A percentile compares a stretch with the other conserved stretches of the same genome.
phyloP scores from a whole-genome alignment of 2,329 filamentous ascomycete species.

The Fonsecaea nubica region DNA sequence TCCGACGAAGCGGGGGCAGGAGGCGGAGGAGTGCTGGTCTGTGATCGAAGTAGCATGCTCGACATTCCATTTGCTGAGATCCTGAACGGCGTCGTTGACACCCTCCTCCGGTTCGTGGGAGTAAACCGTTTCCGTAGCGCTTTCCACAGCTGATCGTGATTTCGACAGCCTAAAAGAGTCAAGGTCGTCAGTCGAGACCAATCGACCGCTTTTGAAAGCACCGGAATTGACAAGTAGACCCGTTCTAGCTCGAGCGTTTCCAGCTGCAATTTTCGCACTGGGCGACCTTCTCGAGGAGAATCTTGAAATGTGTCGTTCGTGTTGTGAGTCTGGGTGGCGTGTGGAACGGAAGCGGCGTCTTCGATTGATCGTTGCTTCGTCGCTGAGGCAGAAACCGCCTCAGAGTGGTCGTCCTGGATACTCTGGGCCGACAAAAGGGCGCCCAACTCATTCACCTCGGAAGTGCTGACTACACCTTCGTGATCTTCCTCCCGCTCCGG shows the following conservation, averaged over 20 bases:
- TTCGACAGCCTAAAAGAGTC: conserved; percentile 74
- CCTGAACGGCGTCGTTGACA: conserved; percentile 66
- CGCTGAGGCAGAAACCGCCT: conserved; percentile 14
- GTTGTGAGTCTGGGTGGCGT: conserved; percentile 10
- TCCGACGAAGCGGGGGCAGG: conserved; percentile 47
- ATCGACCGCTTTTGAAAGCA: conserved; percentile 74
- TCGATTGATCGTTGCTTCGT: conserved; percentile 17
- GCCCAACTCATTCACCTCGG: conserved; percentile 36
- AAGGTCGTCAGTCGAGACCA: conserved; percentile 74
- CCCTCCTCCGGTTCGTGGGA: conserved; percentile 48
- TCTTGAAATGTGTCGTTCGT: conserved; percentile 26
- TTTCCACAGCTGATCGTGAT: conserved; percentile 78
- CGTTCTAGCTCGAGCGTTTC: conserved; percentile 77
- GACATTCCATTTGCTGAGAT: conserved; percentile 73
- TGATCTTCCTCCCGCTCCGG: conserved; percentile 22
- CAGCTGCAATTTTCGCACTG: conserved; percentile 67
- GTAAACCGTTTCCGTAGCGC: conserved; percentile 69
- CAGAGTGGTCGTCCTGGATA: conserved; percentile 33
- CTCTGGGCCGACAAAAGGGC: conserved; percentile 34
- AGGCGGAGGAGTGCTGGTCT: conserved; percentile 41
- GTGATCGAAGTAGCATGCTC: conserved; percentile 62
- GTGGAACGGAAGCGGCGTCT: conserved; percentile 9
- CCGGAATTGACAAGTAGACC: conserved; percentile 72
- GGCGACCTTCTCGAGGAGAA: conserved; percentile 42
- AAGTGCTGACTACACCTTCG: conserved; percentile 10